Base-by-base conservation (phyloP, 2,329 filamentous ascomycete genomes). In the Verticillium dahliae region DNA sequence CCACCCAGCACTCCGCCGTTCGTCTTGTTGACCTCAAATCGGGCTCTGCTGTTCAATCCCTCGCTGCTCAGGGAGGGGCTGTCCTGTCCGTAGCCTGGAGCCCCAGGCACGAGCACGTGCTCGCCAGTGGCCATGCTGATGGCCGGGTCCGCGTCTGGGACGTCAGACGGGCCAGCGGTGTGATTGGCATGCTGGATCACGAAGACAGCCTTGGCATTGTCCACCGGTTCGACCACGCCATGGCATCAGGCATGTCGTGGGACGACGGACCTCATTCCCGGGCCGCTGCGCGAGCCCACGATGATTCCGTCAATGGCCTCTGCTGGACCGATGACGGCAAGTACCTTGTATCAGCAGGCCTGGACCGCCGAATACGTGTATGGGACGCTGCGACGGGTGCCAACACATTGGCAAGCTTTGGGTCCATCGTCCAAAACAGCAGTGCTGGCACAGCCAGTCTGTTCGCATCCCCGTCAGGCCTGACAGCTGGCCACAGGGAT, bases 321-420 rank as follows among this genome's bases (percentile, higher is more conserved):
- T 81, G 87, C 1, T 98, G 92, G 92, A 93, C 90, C 1, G 87
- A 91, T 63, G 88, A 92, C 70, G 92, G 92, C 1, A 80, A 79
- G 14, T 88, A 90, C 70, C 80, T 98, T 18, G 81, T 97, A 13
- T 92, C 90, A 0, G 84, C 90, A 1, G 93, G 92, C 0, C 90
- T 96, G 62, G 95, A 98, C 72, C 83, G 90, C 57, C 85, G 89
- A 9, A 88, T 98, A 65, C 85, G 93, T 4, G 90, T 97, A 1
- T 98, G 94, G 94, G 85, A 97, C 71, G 85, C 90, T 1, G 81
- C 81, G 0, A 91, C 86, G 0, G 92, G 92, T 2, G 89, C 89
- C 18, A 97, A 98, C 73, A 96, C 91, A 0, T 84, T 97, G 6
- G 90, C 90, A 0, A 93, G 89, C 72, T 98, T 97, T 70, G 92